Percentiles rank a stretch among this genome's conserved stretches.
Conservation (phyloP, 169 alveolate genomes). For the Eimeria acervulina region DNA sequence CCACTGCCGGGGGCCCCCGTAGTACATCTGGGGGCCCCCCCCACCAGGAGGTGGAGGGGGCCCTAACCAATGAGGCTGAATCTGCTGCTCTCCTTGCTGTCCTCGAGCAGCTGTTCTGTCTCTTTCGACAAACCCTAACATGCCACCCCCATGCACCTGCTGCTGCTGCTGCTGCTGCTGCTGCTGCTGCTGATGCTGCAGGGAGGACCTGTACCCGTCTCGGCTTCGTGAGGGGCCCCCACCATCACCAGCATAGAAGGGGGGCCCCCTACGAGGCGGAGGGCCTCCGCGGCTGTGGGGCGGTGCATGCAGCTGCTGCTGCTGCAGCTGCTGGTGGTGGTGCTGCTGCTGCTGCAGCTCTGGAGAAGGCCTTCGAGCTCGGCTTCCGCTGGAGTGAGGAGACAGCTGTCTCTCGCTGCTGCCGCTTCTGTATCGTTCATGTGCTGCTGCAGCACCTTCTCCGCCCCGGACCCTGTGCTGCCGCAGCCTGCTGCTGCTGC, state of each 20-base stretch:
- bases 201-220: too few relatives aligned
- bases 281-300: background rate
- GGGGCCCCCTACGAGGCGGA: constrained; percentile 21
- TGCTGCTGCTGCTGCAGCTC: constrained; percentile 8
- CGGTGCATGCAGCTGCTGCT: too few relatives aligned
- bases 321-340: background rate
- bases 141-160: background rate
- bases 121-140: background rate
- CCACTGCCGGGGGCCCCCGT: background rate
- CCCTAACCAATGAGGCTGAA: background rate
- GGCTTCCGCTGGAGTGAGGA: background rate
- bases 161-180: constrained; percentile 9
- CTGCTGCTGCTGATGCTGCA: too few relatives aligned
- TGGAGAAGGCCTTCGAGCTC: background rate
- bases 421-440: too few relatives aligned
- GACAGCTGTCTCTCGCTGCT: too few relatives aligned
- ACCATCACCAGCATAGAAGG: too few relatives aligned
- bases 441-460: too few relatives aligned
- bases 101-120: background rate
- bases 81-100: background rate
- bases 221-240: background rate
- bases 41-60: background rate
- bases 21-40: background rate
- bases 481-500: too few relatives aligned
- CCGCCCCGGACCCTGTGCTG: too few relatives aligned